A percentile compares a stretch with the other conserved stretches of the same genome.
Conservation (phyloP, 345 rosid genomes). For the Acer negundo region DNA sequence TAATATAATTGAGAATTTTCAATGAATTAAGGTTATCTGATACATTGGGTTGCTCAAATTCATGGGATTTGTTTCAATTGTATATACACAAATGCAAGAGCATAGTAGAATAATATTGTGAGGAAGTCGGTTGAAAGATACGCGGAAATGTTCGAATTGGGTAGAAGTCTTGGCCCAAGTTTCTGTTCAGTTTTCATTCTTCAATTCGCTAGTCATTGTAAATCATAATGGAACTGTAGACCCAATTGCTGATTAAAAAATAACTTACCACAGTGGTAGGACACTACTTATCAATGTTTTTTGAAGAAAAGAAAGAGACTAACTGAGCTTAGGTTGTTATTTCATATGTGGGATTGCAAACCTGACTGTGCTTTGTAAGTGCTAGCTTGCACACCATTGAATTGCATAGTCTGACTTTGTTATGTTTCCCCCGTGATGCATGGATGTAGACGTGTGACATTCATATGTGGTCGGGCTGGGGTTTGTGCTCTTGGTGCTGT, state of each 20-base stretch:
- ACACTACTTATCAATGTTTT: no score
- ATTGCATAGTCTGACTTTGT: no score
- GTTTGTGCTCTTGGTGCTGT: no score
- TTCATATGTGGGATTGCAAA: not conserved
- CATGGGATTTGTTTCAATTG: not conserved
- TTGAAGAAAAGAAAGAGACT: no score
- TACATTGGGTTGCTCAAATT: not conserved
- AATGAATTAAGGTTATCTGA: not conserved
- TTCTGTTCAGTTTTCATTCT: not conserved
- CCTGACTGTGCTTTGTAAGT: no score
- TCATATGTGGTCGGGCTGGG: no score
- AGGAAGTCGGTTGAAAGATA: not conserved
- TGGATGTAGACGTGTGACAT: no score
- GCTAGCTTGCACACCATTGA: no score
- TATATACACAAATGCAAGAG: not conserved
- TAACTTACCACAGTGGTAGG: no score
- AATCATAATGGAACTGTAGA: not conserved
- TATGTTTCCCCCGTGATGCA: no score
- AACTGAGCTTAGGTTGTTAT: no score
- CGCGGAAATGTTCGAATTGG: not conserved
- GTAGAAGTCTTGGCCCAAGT: not conserved
- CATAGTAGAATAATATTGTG: not conserved
- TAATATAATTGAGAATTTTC: not conserved
- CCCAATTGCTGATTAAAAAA: no score
- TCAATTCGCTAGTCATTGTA: not conserved